Evolutionary conservation across 495 filamentous ascomycete genomes (phyloP), one percentile per base, ranked within the genome.

Genomic region (Delitschia confertaspora): DNA sequence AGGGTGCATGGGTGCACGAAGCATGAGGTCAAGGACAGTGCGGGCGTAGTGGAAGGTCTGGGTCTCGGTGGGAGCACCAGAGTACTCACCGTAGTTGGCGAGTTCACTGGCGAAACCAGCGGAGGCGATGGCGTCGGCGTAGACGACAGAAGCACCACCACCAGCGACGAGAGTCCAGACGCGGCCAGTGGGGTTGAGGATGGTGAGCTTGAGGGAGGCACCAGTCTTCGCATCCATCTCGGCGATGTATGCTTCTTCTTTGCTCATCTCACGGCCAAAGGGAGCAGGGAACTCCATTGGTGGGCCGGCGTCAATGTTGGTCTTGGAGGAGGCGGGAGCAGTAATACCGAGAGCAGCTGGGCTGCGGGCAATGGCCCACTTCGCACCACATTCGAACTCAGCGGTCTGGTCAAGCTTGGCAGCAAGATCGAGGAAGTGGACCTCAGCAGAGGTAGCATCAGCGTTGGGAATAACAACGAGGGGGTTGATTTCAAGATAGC

Each of bases 21-120:
- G 82, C 91, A 99, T 95, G 46, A 99, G 77, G 64, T 99, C 91
- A 38, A 99, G 72, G 49, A 99, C 86, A 23, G 91, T 99, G 50
- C 82, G 80, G 48, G 91, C 88, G 69, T 98, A 98, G 75, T 95
- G 86, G 76, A 82, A 96, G 42, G 91, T 96, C 69, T 99, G 91
- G 13, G 85, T 88, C 79, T 96, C 91, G 49, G 85, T 95, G 45
- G 91, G 91, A 30, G 91, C 91, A 69, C 91, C 91, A 41, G 88
- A 95, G 80, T 99, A 99, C 71, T 99, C 91, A 67, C 91, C 91
- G 65, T 99, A 99, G 78, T 99, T 99, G 65, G 93, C 93, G 20
- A 99, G 75, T 70, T 99, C 88, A 52, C 82, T 80, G 38, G 93
- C 84, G 65, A 93, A 99, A 54, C 91, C 91, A 61, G 87, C 80